Evolutionary conservation across 73 alveolate species (phyloP), one percentile per base, ranked within the genome.

Genomic region (Symbiodinium pilosum): DNA sequence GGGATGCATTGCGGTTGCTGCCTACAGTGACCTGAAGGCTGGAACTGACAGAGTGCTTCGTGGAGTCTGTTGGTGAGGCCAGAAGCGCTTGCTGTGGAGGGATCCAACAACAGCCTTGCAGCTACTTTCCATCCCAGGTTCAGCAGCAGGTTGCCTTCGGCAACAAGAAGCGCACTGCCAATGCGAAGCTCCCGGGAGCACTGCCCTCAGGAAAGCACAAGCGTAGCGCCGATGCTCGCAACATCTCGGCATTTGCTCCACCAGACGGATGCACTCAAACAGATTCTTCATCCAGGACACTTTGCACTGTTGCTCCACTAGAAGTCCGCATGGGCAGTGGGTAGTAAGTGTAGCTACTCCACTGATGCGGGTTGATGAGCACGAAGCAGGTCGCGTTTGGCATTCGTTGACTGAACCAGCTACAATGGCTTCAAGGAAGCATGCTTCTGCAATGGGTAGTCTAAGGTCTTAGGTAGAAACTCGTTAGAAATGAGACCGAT

Each of bases 351-450:
- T n/a, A n/a, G n/a, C n/a, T n/a, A n/a, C n/a, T n/a, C n/a, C n/a
- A n/a, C n/a, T n/a, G n/a, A 47, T 47, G 59, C 6, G 59, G 59
- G 59, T 47, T 47, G n/a, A n/a, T n/a, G n/a, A n/a, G n/a, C n/a
- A n/a, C n/a, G n/a, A n/a, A n/a, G n/a, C 81, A 68, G 97, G 89
- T 43, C 97, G 20, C 43, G 32, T 54, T 69, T 91, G 43, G 39
- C 88, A 75, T 91, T 91, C 41, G 88, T 91, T 38, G 97, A 91
- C 24, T 91, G 97, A 12, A 88, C 89, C 81, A 71, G 97, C 41
- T 83, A 54, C 54, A 52, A 69, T 7, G 88, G 97, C 83, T 91
- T 91, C 77, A 68, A 91, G 97, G 97, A 56, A 16, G 75, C 75
- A 20, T 56, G 75, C 59, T 47, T 6, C 21, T 14, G 59, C 59